Conservation (phyloP, 208 protist species). For the Leishmania aethiopica region DNA sequence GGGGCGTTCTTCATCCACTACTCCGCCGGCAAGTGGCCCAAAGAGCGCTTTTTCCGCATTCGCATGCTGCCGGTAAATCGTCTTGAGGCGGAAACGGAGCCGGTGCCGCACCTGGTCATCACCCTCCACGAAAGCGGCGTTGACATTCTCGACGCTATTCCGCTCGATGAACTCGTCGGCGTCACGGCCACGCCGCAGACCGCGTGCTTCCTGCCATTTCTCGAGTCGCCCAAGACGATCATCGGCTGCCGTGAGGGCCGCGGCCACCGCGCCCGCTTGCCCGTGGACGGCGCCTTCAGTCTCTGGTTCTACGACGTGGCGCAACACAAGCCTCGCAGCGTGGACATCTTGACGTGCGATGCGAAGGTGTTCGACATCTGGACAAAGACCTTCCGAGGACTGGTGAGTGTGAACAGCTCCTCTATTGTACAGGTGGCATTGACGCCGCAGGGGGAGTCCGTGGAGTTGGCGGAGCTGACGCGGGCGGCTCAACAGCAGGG, state of each 20-base stretch:
- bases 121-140: slow-evolving; percentile 61
- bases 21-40: slow-evolving; percentile 45
- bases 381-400: slow-evolving; percentile 69
- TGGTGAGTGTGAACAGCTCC: slow-evolving; percentile 84
- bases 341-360: slow-evolving; percentile 76
- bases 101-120: slow-evolving; percentile 57
- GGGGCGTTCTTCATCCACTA: slow-evolving; percentile 85
- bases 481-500: slow-evolving; percentile 42
- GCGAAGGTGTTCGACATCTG: slow-evolving; percentile 75
- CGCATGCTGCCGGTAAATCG: slow-evolving; percentile 62
- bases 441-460: slow-evolving; percentile 23
- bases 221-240: slow-evolving; percentile 47
- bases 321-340: slow-evolving; percentile 32
- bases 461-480: slow-evolving; percentile 33
- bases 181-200: slow-evolving; percentile 49
- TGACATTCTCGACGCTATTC: slow-evolving; percentile 54
- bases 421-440: slow-evolving; percentile 70
- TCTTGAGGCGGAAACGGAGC: slow-evolving; percentile 22
- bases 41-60: slow-evolving; percentile 78
- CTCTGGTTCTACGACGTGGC: slow-evolving; percentile 71
- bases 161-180: slow-evolving; percentile 68
- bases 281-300: slow-evolving; percentile 63
- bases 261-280: slow-evolving; percentile 59
- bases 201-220: slow-evolving; percentile 55
- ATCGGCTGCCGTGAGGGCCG: slow-evolving; percentile 62